Base-by-base conservation (phyloP, 2,329 filamentous ascomycete species). In the Ophiostoma tasmaniense region DNA sequence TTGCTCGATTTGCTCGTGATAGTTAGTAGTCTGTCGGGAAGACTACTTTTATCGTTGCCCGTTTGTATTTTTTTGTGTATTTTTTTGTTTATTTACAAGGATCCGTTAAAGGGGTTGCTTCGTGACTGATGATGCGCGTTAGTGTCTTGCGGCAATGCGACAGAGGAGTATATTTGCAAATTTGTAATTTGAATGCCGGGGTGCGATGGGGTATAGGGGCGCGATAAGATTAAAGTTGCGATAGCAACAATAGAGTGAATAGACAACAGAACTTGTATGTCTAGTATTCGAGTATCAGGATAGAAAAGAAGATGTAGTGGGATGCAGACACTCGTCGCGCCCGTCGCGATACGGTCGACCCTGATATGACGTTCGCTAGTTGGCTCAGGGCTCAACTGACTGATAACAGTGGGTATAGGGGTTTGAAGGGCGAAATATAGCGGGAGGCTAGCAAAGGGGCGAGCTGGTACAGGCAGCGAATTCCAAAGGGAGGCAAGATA, bases 401-500 rank as follows among this genome's bases (percentile, higher is more conserved):
- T 11, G 64, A 39, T 37, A 65, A 39, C 64, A 65, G n/a, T 42
- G 37, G 33, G 50, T 55, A 30, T 65, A 65, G 64, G 62, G 64
- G n/a, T 45, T 55, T 17, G 10, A 59, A 64, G 35, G 14, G 11
- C 20, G 28, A 28, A 39, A 42, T 37, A 33, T 50, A 20, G 35
- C 25, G 22, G 35, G 17, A 22, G 39, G 22, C 64, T 65, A 65
- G 64, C 64, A 64, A n/a, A 25, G 66, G 55, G 79, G 79, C 77
- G 77, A 75, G 11, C 33, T 14, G 20, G 11, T n/a, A 30, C 13
- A 62, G 55, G 55, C 55, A 59, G 25, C 28, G 20, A 22, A 35
- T 35, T 62, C 28, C 76, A 80, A 80, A 83, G 73, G 66, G 68
- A 67, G 66, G n/a, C 42, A 28, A 52, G 30, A 69, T 39, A 22